phyloP scores from a whole-genome alignment of 768 basidiomycete genomes.

The Podaxis pistillaris region DNA sequence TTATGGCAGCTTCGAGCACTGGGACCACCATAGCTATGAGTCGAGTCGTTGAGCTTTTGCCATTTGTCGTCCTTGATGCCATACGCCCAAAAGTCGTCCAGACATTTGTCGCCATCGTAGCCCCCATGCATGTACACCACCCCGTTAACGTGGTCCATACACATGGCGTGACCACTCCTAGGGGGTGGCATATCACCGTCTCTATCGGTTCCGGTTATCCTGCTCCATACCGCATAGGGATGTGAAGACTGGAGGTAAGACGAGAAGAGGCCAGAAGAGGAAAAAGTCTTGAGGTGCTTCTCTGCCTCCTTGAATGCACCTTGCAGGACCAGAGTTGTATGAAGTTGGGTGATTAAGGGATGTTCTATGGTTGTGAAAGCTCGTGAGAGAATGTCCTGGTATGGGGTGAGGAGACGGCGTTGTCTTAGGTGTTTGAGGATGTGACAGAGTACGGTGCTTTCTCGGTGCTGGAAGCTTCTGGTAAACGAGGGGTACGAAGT shows the following conservation, averaged over 20 bases:
- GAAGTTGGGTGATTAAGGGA: conserved; percentile 64
- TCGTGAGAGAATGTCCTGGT: conserved; percentile 53
- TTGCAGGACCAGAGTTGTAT: conserved; percentile 61
- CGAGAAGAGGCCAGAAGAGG: conserved; percentile 59
- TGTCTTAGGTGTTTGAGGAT: conserved; percentile 77
- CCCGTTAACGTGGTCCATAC: conserved; percentile 61
- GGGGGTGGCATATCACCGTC: conserved; percentile 65
- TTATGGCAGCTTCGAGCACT: conserved; percentile 75
- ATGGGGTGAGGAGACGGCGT: conserved; percentile 67
- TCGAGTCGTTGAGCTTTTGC: conserved; percentile 55
- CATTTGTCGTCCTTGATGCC: conserved; percentile 58
- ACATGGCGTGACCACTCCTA: conserved; percentile 83
- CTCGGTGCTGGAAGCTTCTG: conserved; percentile 50
- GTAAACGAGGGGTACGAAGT: neutral
- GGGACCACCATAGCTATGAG: conserved; percentile 64
- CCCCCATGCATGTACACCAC: conserved; percentile 78
- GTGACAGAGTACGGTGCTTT: conserved; percentile 62
- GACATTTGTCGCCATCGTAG: conserved; percentile 68
- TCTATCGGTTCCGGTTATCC: conserved; percentile 55
- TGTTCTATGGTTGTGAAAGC: conserved; percentile 64
- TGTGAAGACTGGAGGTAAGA: conserved; percentile 55
- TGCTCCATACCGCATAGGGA: conserved; percentile 61
- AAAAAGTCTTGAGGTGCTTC: conserved; percentile 45
- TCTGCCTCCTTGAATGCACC: conserved; percentile 66
- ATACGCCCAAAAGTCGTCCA: conserved; percentile 83